Percentiles rank a stretch among this genome's conserved stretches.
These are phyloP conservation scores for Cladophialophora exuberans DNA, from an alignment of 2,329 filamentous ascomycete species.

Conservation along the genomic window DNA sequence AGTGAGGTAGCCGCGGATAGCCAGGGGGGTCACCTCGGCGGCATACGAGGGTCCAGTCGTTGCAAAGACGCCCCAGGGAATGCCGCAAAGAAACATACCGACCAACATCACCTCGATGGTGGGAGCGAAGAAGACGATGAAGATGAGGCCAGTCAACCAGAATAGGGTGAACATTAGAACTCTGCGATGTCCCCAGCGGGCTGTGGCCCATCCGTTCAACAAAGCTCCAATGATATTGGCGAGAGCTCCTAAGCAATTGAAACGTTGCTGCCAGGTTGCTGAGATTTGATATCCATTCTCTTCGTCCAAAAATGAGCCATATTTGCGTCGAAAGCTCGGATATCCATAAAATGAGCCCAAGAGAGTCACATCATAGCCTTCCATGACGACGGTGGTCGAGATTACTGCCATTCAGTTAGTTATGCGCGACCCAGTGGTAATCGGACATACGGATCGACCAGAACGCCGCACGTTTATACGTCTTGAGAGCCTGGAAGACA, in stretches of 20 bases:
- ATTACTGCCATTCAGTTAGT: conserved; percentile 29
- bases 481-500: conserved; percentile 16
- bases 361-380: conserved; percentile 57
- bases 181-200: conserved; percentile 48
- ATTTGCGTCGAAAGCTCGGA: conserved; percentile 45
- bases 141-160: conserved; percentile 50
- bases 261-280: conserved; percentile 56
- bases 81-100: conserved; percentile 55
- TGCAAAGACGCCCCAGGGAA: conserved; percentile 33
- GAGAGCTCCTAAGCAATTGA: conserved; percentile 10
- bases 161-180: conserved; percentile 52
- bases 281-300: conserved; percentile 41
- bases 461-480: conserved; percentile 20
- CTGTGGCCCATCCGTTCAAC: conserved; percentile 20
- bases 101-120: conserved; percentile 52
- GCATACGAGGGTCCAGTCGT: conserved; percentile 60
- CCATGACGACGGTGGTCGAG: conserved; percentile 55
- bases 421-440: no score
- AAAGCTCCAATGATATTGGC: conserved; percentile 24
- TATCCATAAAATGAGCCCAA: conserved; percentile 56
- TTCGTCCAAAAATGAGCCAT: conserved; percentile 37
- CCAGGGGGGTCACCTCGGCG: conserved; percentile 65
- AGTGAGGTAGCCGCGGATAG: conserved; percentile 62
- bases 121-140: conserved; percentile 56
- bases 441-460: conserved; percentile 29